Conservation (phyloP, 805 yeast species). For the Priceomyces castillae region DNA sequence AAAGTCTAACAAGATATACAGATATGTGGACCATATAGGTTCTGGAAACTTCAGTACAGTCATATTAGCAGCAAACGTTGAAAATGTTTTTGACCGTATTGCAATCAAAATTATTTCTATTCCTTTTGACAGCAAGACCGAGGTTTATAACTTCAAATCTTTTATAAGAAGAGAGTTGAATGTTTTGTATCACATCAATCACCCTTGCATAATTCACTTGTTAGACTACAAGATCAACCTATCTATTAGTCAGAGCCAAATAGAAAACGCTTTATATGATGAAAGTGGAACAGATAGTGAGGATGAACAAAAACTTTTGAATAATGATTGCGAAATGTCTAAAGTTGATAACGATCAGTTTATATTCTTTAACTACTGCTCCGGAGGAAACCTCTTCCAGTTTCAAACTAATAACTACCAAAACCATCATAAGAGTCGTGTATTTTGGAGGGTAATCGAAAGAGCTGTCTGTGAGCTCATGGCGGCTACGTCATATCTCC, state of each 20-base stretch:
- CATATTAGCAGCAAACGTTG: conserved; percentile 40
- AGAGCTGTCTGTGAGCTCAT: conserved; percentile 70
- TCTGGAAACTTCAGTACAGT: conserved; percentile 70
- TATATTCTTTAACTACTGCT: conserved; percentile 71
- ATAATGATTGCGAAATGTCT: conserved; percentile 12
- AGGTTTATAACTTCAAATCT: conserved; percentile 29
- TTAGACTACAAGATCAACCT: conserved; percentile 47
- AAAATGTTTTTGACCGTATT: conserved; percentile 28
- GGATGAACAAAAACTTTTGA: conserved; percentile 1
- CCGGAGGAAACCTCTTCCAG: conserved; percentile 83
- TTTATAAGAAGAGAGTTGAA: conserved; percentile 63
- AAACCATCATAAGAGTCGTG: conserved; percentile 28
- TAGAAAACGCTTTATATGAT: conserved; percentile 11
- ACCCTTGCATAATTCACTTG: conserved; percentile 69
- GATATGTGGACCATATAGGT: conserved; percentile 45
- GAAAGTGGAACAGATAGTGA: conserved; percentile 18
- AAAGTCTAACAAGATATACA: conserved; percentile 5
- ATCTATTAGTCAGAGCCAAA: conserved; percentile 22
- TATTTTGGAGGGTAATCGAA: conserved; percentile 51
- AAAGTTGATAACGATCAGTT: conserved; percentile 27
- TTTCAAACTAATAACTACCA: conserved; percentile 41
- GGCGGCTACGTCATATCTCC: conserved; percentile 70
- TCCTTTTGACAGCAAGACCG: conserved; percentile 28
- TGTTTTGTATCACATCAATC: conserved; percentile 53
- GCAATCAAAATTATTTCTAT: conserved; percentile 68